These are phyloP conservation scores for Globisporangium megalacanthum DNA, from an alignment of 352 stramenopile genomes.

Conservation along the genomic window DNA sequence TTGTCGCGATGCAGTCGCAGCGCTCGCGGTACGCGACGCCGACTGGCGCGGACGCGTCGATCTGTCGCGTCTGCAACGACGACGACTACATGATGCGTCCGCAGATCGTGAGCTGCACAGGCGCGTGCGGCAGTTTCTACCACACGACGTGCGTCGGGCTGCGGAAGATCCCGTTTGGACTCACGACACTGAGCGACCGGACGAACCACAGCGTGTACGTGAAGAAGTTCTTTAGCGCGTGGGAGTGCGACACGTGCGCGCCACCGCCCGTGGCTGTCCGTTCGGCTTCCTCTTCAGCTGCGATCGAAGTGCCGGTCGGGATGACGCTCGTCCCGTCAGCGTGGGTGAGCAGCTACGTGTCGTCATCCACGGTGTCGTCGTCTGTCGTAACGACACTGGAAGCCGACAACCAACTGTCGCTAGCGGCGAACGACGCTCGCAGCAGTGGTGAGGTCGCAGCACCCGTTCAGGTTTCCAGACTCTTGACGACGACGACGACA, in stretches of 20 bases:
- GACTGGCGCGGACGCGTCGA: slow-evolving; percentile 19
- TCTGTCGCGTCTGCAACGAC: slow-evolving; percentile 61
- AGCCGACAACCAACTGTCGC: neutral
- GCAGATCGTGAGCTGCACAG: slow-evolving; percentile 59
- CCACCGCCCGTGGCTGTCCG: slow-evolving; percentile 5
- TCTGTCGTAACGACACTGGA: neutral
- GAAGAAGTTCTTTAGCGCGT: slow-evolving; percentile 80
- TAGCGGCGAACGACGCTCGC: neutral
- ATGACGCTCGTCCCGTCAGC: slow-evolving; percentile 43
- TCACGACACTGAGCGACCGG: slow-evolving; percentile 78
- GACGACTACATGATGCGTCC: slow-evolving; percentile 83
- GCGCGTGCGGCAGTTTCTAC: slow-evolving; percentile 44
- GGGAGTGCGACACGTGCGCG: slow-evolving; percentile 60
- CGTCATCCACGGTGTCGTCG: neutral
- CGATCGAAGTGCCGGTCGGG: slow-evolving; percentile 25
- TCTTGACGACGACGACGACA: neutral
- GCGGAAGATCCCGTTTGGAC: slow-evolving; percentile 74
- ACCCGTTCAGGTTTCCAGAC: neutral
- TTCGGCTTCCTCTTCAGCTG: neutral
- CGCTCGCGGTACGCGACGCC: slow-evolving; percentile 41
- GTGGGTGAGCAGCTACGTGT: slow-evolving; percentile 21
- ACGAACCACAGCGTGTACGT: slow-evolving; percentile 76
- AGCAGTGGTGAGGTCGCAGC: neutral
- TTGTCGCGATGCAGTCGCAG: slow-evolving; percentile 67
- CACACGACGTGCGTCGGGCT: slow-evolving; percentile 74